Base-by-base conservation (phyloP, 176 grass and related monocot genomes). In the Aechmea fasciata region DNA sequence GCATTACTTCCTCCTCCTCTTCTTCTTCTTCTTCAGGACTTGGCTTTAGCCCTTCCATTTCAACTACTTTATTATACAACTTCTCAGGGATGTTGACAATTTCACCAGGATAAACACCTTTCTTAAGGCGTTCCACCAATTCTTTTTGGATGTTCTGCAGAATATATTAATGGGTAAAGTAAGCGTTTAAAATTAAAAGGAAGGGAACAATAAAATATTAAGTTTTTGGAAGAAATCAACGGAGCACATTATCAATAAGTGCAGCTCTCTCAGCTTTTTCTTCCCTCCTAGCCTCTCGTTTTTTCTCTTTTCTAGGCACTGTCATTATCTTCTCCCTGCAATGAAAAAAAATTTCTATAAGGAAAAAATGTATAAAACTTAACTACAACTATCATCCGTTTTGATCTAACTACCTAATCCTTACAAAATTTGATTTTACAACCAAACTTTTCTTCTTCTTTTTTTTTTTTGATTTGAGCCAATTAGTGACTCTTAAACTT, bases 251-350 rank as follows among this genome's bases (percentile, higher is more conserved):
- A 19, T 97, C 94, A 49, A 97, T 13, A 72, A 83, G 77, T 33
- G 94, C 89, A 69, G 89, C 89, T 64, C 69, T 97, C 80, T 87
- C 84, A 70, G 89, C 94, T 71, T 97, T 97, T 1, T 93, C 89
- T 75, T 82, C 71, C 72, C 89, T 92, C 69, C 84, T 83, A 53
- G 65, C 29, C 64, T 90, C 74, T 2, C 86, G 87, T 52, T 93
- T 77, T 20, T 67, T 81, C 49, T 83, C 76, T 73, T 88, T 92
- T 72, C 82, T 90, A 51, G 94, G 94, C 48, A 97, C 65, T 23
- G 94, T 97, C 72, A 97, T 81, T 73, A 97, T 78, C 84, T 97
- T 97, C 66, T 97, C 94, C 75, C 94, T 92, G 24, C 15, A 12
- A 52, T 0, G 5, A 22, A 63, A 51, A 41, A 7, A 41, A 41